Evolutionary conservation across 257 asterid genomes (phyloP).

Genomic region (Solanum rostratum): DNA sequence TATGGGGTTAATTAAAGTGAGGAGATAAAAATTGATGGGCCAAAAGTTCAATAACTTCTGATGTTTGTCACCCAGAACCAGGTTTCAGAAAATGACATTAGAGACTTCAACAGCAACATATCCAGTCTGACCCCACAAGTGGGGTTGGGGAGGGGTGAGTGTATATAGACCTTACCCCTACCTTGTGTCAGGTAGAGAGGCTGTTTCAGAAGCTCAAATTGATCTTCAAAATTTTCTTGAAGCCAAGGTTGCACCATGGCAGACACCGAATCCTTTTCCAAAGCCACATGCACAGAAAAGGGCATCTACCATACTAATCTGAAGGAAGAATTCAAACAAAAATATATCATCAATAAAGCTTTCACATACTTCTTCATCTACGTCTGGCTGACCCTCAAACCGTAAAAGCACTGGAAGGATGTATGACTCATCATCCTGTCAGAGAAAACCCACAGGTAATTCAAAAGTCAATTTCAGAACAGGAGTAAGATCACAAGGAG

Average conservation of each 20-base stretch:
- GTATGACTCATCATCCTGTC: slow-evolving; percentile 82
- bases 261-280: not conserved
- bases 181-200: not conserved
- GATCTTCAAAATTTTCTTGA: not conserved
- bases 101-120: not conserved
- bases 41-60: not conserved
- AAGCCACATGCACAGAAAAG: not conserved
- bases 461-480: not conserved
- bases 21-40: not conserved
- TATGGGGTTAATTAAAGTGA: not conserved
- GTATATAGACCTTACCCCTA: not conserved
- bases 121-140: not conserved
- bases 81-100: not conserved
- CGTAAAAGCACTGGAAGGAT: slow-evolving; percentile 82
- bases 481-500: not conserved
- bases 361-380: slow-evolving; percentile 76
- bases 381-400: slow-evolving; percentile 92
- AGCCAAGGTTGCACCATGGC: not conserved
- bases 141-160: not conserved
- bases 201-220: not conserved
- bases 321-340: not conserved
- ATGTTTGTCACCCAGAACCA: not conserved
- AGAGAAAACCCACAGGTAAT: not conserved
- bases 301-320: not conserved
- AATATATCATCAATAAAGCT: not conserved